Base-by-base conservation (phyloP, 352 stramenopile species). In the Globisporangium echinulatum region DNA sequence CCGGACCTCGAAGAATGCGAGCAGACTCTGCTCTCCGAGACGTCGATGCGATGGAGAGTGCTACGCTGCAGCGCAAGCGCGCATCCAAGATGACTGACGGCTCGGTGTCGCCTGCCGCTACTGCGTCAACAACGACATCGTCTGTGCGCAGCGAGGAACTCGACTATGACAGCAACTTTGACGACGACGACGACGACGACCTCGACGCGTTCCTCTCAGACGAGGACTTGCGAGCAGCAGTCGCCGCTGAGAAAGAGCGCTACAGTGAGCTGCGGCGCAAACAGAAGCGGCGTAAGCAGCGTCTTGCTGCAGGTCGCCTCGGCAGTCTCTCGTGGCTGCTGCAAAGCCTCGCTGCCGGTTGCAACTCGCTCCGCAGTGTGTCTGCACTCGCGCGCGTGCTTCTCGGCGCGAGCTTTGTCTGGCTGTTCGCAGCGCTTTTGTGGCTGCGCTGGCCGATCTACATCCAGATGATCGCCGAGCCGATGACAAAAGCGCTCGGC, bases 381-480 rank as follows among this genome's bases (percentile, higher is more conserved):
- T 33, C 25, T 33, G 10, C 46, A 3, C 50, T 61, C 9, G 58
- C 51, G 15, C 17, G 48, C 25, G 53, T 47, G 14, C 25, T 66
- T 25, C 51, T 69, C 8, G 37, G 33, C 9, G 13, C 8, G 17
- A n/a, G 51, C 44, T 61, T 66, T 13, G 5, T 25, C n/a, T 86
- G 72, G 74, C 52, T 84, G n/a, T 17, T 79, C 6, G 63, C 69
- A 2, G 49, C 49, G n/a, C 62, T 84, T 7, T 55, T 77, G 10
- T 86, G 72, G 74, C 64, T 85, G 39, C 72, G 74, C 40, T 84
- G 74, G 74, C 76, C 74, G 4, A 57, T 84, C 48, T 82, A 77
- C 51, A 61, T 77, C 11, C 60, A 66, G 17, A 19, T 59, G 49
- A 40, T 86, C 43, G 51, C 67, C 36, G 52, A 74, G 36, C 49